Base-by-base conservation (phyloP, 176 grass and related monocot genomes). In the Oryza longistaminata region DNA sequence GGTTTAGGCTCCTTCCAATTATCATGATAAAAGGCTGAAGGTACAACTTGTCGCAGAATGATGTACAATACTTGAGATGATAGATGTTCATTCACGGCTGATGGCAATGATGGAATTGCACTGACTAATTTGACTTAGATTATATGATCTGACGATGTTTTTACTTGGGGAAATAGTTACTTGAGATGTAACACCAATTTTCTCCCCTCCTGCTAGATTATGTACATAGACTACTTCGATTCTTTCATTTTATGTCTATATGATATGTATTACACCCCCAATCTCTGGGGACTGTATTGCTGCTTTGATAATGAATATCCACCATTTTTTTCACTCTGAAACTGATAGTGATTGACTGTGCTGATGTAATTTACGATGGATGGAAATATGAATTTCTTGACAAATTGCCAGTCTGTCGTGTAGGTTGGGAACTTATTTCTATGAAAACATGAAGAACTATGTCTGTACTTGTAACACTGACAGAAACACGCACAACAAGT, bases 1-100 rank as follows among this genome's bases (percentile, higher is more conserved):
- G 90, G 87, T 24, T 68, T 84, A 71, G 87, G 84, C 33, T 86
- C 90, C 43, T 89, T 92, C 80, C 90, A 89, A 39, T 80, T 92
- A 35, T 92, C 90, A 80, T 89, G 80, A 89, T 34, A 53, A 77
- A 71, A 15, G 15, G n/a, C 68, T 22, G 6, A 70, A 66, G 12
- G 33, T 35, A 19, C 5, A 14, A 19, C 24, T 49, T 11, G 16
- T 43, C 3, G 3, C 4, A 44, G 9, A 72, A 4, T 17, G 55
- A 15, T 86, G 84, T 86, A 79, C 53, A 49, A 79, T 78, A 71
- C 4, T 75, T 75, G 16, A 14, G 37, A 7, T 49, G 43, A 2
- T 60, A 69, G 83, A 33, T 77, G 40, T 14, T 15, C 4, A 68
- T 53, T 53, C 29, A 52, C 67, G 68, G 19, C 26, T 76, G 33